phyloP scores from a whole-genome alignment of 495 filamentous ascomycete species.

The Barbatosphaeria neglecta region DNA sequence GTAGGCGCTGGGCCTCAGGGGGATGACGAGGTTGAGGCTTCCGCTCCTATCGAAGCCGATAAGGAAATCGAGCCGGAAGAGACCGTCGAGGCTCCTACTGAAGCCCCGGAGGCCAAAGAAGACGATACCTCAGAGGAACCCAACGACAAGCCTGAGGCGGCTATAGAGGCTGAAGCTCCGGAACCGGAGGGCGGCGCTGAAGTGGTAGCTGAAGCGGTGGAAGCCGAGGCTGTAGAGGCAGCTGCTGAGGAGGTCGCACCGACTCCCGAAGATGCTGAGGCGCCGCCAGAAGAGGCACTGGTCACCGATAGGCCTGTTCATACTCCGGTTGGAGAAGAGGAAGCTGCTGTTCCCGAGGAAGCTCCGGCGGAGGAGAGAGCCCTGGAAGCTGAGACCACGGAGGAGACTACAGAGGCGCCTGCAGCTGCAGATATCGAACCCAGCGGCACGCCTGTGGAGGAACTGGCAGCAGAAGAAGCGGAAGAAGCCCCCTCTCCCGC shows the following conservation, averaged over 20 bases:
- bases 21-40: conserved; percentile 3
- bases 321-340: background rate
- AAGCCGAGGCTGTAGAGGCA: too few relatives aligned
- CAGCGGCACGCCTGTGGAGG: too few relatives aligned
- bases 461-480: too few relatives aligned
- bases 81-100: background rate
- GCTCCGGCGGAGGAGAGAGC: background rate
- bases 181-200: background rate
- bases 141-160: background rate
- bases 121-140: background rate
- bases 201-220: conserved; percentile 3
- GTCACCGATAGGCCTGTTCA: background rate
- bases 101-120: background rate
- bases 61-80: conserved; percentile 1
- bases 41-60: background rate
- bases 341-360: background rate
- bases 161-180: background rate
- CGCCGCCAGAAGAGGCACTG: background rate
- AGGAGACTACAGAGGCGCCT: background rate
- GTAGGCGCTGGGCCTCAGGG: conserved; percentile 1
- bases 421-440: background rate
- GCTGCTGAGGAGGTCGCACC: background rate
- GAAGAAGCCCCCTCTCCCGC: too few relatives aligned
- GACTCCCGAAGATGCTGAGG: background rate
- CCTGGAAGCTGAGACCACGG: background rate